These are phyloP conservation scores for Trifolium dubium DNA, from an alignment of 306 rosid genomes.

Conservation along the genomic window DNA sequence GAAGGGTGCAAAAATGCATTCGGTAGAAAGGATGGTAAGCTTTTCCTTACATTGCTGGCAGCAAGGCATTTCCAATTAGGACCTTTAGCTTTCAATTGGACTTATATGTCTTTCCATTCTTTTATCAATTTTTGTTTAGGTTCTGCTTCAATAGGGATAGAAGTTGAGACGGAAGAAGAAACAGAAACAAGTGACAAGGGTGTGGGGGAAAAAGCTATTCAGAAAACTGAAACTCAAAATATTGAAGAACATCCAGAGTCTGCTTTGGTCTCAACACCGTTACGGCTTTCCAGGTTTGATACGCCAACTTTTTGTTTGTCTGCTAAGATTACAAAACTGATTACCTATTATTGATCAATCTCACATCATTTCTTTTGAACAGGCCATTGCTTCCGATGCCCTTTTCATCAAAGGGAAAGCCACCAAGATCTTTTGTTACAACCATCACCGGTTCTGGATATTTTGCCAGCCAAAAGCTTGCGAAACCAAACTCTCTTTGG, in stretches of 20 bases:
- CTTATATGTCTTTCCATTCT: neutral
- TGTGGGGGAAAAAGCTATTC: conserved; percentile 51
- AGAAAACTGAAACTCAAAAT: conserved; percentile 56
- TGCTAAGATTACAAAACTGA: conserved; percentile 11
- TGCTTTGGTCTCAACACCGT: conserved; percentile 63
- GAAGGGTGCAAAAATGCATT: conserved; percentile 85
- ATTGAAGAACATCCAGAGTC: conserved; percentile 63
- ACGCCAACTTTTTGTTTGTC: conserved; percentile 34
- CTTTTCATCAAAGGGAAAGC: conserved; percentile 73
- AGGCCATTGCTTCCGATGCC: conserved; percentile 63
- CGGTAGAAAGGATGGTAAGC: conserved; percentile 89
- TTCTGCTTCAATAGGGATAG: conserved; percentile 51
- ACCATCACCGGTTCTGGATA: conserved; percentile 62
- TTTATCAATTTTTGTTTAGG: conserved; percentile 51
- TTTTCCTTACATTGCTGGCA: conserved; percentile 1
- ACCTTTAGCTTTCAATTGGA: conserved; percentile 5
- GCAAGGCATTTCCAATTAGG: conserved; percentile 8
- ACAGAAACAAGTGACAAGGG: conserved; percentile 56
- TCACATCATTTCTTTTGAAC: conserved; percentile 30
- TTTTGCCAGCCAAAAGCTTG: conserved; percentile 58
- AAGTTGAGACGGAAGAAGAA: conserved; percentile 70
- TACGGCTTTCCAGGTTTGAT: conserved; percentile 64
- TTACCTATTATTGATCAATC: neutral
- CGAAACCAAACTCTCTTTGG: conserved; percentile 57
- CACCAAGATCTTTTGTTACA: conserved; percentile 63